Conservation (phyloP, 73 alveolate genomes). For the Paramecium octaurelia region DNA sequence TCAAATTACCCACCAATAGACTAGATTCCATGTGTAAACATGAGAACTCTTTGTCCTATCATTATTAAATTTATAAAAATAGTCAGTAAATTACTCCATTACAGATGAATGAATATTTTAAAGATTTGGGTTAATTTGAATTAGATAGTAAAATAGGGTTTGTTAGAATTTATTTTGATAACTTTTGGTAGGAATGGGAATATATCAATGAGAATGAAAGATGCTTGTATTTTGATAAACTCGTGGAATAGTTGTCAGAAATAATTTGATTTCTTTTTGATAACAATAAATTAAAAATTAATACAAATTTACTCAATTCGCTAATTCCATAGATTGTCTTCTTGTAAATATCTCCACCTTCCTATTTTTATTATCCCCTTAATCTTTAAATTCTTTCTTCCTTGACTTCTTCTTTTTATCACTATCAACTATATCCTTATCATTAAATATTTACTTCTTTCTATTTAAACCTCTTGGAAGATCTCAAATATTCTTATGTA, state of each 20-base stretch:
- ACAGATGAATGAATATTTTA: neutral
- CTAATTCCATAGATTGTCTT: neutral
- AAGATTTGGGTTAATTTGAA: constrained; percentile 31
- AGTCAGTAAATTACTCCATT: constrained; percentile 19
- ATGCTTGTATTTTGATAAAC: neutral
- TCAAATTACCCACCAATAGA: neutral
- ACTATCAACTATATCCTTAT: neutral
- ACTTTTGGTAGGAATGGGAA: constrained; percentile 5
- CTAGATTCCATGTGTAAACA: neutral
- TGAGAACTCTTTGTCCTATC: neutral
- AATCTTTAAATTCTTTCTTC: neutral
- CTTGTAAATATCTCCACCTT: neutral
- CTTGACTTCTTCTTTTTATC: neutral
- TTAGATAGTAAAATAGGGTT: constrained; percentile 25
- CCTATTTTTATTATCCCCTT: neutral
- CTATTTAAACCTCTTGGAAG: neutral
- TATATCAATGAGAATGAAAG: neutral
- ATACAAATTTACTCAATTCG: neutral
- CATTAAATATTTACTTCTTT: neutral
- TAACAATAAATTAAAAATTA: neutral
- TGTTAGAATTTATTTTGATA: constrained; percentile 24
- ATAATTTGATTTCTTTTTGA: neutral
- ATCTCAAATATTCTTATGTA: neutral
- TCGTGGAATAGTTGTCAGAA: neutral
- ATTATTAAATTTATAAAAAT: neutral